Conservation (phyloP, 345 rosid species). For the Lumnitzera littorea region DNA sequence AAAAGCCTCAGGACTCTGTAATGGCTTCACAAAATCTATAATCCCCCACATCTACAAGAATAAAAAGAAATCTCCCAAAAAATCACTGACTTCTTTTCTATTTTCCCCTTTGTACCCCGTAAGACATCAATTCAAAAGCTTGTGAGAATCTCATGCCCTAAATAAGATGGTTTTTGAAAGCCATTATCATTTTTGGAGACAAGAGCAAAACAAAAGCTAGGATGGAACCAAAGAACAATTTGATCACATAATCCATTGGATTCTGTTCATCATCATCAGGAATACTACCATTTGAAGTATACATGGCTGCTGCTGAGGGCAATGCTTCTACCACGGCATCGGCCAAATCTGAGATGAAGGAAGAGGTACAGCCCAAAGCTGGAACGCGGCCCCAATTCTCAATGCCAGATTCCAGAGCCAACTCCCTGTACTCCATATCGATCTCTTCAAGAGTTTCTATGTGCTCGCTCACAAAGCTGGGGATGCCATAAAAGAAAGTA, state of each 20-base stretch:
- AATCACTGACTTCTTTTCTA: no score
- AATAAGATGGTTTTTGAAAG: slow-evolving; percentile 53
- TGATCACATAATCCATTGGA: slow-evolving; percentile 36
- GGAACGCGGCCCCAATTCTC: slow-evolving; percentile 94
- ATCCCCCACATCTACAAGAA: no score
- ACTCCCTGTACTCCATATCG: slow-evolving; percentile 79
- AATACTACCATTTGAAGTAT: slow-evolving; percentile 16
- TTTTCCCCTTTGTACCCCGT: not conserved
- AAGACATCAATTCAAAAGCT: not conserved
- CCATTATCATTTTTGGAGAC: slow-evolving; percentile 45
- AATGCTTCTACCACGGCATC: slow-evolving; percentile 85
- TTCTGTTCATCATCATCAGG: slow-evolving; percentile 44
- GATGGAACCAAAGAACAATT: slow-evolving; percentile 71
- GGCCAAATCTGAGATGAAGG: slow-evolving; percentile 84
- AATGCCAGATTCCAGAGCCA: slow-evolving; percentile 84
- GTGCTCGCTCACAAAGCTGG: slow-evolving; percentile 92
- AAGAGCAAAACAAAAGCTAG: slow-evolving; percentile 62
- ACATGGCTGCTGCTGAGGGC: slow-evolving; percentile 61
- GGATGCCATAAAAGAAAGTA: not conserved
- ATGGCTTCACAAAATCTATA: not conserved
- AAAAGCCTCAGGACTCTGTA: not conserved
- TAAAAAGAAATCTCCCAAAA: no score
- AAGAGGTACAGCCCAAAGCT: slow-evolving; percentile 68
- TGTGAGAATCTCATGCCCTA: slow-evolving; percentile 3
- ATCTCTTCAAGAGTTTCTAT: slow-evolving; percentile 95